Conservation (phyloP, 495 filamentous ascomycete genomes). For the Pseudevernia furfuracea region DNA sequence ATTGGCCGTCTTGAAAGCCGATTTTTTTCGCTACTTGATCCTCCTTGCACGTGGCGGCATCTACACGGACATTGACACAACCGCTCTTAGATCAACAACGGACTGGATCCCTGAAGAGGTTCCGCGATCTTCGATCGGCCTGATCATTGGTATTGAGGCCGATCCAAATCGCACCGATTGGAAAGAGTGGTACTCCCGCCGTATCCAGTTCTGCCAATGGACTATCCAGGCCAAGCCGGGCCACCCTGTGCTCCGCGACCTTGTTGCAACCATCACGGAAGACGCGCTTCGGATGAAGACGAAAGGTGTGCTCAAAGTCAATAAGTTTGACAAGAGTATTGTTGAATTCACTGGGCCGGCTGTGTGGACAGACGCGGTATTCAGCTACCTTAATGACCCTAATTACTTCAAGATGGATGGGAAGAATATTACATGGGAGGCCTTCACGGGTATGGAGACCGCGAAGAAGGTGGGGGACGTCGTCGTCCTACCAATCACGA, state of each 20-base stretch:
- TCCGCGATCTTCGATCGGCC: constrained; percentile 65
- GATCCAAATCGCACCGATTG: constrained; percentile 91
- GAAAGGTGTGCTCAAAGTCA: constrained; percentile 53
- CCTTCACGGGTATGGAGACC: constrained; percentile 79
- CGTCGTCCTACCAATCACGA: constrained; percentile 90
- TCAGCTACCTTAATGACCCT: constrained; percentile 86
- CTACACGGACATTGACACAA: constrained; percentile 94
- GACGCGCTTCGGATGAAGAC: constrained; percentile 71
- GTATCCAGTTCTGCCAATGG: constrained; percentile 99
- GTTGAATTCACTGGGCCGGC: constrained; percentile 95
- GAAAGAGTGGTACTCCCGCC: constrained; percentile 89
- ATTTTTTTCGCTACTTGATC: constrained; percentile 97
- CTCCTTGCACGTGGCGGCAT: constrained; percentile 89
- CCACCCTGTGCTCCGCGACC: constrained; percentile 81
- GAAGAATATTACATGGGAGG: constrained; percentile 68
- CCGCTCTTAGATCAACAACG: constrained; percentile 68
- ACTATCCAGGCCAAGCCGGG: constrained; percentile 94
- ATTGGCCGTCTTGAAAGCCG: constrained; percentile 83
- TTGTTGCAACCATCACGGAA: constrained; percentile 78
- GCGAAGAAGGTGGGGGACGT: constrained; percentile 88
- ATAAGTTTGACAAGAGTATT: constrained; percentile 67
- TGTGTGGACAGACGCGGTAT: constrained; percentile 89
- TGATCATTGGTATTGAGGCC: constrained; percentile 91
- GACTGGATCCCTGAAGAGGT: constrained; percentile 82
- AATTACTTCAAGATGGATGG: constrained; percentile 77